A percentile compares a stretch with the other conserved stretches of the same genome.
phyloP scores from a whole-genome alignment of 768 basidiomycete species.

The Auricularia sp. region DNA sequence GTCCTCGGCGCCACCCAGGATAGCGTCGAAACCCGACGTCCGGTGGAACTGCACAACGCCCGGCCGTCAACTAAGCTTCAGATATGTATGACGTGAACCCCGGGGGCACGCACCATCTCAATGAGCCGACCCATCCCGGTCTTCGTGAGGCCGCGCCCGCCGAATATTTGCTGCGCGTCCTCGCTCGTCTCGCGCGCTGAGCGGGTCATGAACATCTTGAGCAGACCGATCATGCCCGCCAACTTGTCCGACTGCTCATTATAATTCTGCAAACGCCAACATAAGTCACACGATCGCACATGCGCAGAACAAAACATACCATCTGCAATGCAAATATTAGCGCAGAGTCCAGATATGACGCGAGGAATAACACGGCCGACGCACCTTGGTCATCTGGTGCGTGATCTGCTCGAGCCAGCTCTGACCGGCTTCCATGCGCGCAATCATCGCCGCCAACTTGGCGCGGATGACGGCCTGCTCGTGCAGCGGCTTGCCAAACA shows the following conservation, averaged over 20 bases:
- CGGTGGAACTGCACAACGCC: slow-evolving; percentile 17
- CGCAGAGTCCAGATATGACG: background rate
- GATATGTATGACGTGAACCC: background rate
- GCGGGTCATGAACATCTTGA: slow-evolving; percentile 63
- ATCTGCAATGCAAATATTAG: slow-evolving; percentile 2
- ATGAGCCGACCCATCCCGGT: slow-evolving; percentile 81
- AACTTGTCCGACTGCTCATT: slow-evolving; percentile 73
- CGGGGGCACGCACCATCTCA: slow-evolving; percentile 51
- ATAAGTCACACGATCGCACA: slow-evolving; percentile 8
- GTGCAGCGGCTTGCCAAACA: slow-evolving; percentile 80
- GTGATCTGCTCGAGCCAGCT: slow-evolving; percentile 87
- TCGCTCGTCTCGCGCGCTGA: slow-evolving; percentile 45
- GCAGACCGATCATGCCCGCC: slow-evolving; percentile 79
- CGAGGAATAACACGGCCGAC: slow-evolving; percentile 9
- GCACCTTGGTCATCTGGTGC: slow-evolving; percentile 83
- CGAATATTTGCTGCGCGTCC: slow-evolving; percentile 80
- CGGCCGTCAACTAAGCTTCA: background rate
- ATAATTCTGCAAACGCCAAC: slow-evolving; percentile 51
- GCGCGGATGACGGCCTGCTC: slow-evolving; percentile 79
- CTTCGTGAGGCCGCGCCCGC: slow-evolving; percentile 77
- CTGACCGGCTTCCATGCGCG: slow-evolving; percentile 76
- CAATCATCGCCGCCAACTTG: slow-evolving; percentile 84
- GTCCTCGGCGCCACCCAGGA: slow-evolving; percentile 72
- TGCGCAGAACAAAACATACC: slow-evolving; percentile 3
- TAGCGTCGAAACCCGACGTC: slow-evolving; percentile 17